Percentiles rank a stretch among this genome's conserved stretches.
phyloP scores from a whole-genome alignment of 345 rosid genomes.

The Lagerstroemia speciosa region DNA sequence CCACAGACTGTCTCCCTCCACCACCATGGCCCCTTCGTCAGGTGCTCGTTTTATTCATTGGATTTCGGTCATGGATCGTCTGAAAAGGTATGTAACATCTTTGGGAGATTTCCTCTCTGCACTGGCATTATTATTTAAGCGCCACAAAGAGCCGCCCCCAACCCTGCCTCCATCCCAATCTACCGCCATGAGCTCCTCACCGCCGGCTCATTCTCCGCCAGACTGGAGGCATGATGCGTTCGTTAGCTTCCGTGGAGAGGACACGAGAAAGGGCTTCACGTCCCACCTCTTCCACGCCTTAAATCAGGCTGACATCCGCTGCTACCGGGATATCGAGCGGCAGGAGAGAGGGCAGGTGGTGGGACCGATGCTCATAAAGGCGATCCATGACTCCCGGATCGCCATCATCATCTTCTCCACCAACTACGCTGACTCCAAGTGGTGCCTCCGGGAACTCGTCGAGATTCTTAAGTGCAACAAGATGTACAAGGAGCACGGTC shows the following conservation, averaged over 20 bases:
- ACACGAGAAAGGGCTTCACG: slow-evolving; percentile 5
- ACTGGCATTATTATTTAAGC: too few relatives aligned
- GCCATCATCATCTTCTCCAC: slow-evolving; percentile 6
- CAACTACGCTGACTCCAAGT: neutral
- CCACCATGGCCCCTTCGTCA: too few relatives aligned
- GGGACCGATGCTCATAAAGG: neutral
- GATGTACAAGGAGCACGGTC: slow-evolving; percentile 2
- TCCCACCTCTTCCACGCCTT: slow-evolving; percentile 11
- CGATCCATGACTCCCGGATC: neutral
- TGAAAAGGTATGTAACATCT: too few relatives aligned
- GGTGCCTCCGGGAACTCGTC: slow-evolving; percentile 10
- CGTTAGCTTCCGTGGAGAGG: slow-evolving; percentile 10
- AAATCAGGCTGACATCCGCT: neutral
- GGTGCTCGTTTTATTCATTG: too few relatives aligned
- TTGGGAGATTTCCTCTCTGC: too few relatives aligned
- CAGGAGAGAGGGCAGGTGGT: slow-evolving; percentile 6
- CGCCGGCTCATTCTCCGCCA: neutral
- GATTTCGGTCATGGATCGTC: too few relatives aligned
- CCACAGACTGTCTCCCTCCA: too few relatives aligned
- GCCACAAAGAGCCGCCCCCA: neutral
- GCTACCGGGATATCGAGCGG: slow-evolving; percentile 8
- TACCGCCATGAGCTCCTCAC: neutral
- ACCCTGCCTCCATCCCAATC: too few relatives aligned
- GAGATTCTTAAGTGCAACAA: slow-evolving; percentile 7
- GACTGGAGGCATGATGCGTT: slow-evolving; percentile 8